phyloP scores from a whole-genome alignment of 2,329 filamentous ascomycete species.

The Lecanicillium sp. region DNA sequence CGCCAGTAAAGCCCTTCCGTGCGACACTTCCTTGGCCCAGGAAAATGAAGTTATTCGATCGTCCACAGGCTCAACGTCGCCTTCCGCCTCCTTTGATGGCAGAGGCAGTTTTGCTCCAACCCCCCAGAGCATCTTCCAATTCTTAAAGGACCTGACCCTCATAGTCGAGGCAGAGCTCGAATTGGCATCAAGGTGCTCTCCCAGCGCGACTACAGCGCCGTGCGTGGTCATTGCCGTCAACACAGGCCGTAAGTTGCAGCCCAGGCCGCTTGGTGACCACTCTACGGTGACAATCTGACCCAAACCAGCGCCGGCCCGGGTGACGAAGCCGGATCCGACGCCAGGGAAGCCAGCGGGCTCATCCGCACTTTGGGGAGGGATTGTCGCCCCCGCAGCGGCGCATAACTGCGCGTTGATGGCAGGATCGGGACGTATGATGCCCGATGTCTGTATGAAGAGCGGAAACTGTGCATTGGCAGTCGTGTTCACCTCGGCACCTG shows the following conservation, averaged over 20 bases:
- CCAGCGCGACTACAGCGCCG: conserved; percentile 43
- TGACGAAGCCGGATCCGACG: conserved; percentile 2
- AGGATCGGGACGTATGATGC: conserved; percentile 5
- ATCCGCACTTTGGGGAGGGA: not conserved
- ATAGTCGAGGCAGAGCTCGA: conserved; percentile 20
- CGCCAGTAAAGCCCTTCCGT: conserved; percentile 37
- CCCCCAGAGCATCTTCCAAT: conserved; percentile 49
- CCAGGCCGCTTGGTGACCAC: conserved; percentile 54
- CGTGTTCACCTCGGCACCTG: not conserved
- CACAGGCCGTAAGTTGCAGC: conserved; percentile 44
- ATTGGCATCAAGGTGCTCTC: conserved; percentile 32
- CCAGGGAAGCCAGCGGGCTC: conserved; percentile 1
- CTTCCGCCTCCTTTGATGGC: conserved; percentile 25
- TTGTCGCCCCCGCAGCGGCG: not conserved
- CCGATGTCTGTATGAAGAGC: conserved; percentile 6
- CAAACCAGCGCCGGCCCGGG: conserved; percentile 28
- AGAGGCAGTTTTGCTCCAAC: conserved; percentile 44
- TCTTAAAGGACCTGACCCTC: conserved; percentile 32
- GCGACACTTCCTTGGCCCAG: conserved; percentile 39
- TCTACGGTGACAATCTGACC: conserved; percentile 46
- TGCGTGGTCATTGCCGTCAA: conserved; percentile 42
- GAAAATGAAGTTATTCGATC: conserved; percentile 44
- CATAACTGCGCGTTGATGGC: conserved; percentile 7
- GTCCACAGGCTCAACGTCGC: conserved; percentile 25
- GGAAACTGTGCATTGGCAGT: conserved; percentile 4